Base-by-base conservation (phyloP, 2,329 filamentous ascomycete species). In the Aspergillus novoparasiticus region DNA sequence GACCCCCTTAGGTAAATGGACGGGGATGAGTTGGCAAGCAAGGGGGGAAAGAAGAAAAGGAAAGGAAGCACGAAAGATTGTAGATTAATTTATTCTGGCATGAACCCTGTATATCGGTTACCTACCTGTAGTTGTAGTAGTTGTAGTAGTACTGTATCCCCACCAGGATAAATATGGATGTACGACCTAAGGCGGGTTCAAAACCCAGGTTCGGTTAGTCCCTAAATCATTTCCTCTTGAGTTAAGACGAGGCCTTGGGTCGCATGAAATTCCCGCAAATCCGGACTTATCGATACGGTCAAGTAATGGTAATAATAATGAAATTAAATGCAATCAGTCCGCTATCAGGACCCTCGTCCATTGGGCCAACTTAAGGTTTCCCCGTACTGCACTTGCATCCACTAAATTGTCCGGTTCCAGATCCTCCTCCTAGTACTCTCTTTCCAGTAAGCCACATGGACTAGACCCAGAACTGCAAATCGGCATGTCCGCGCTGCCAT, bases 281-380 rank as follows among this genome's bases (percentile, higher is more conserved):
- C 53, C 59, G 41, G 51, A 61, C 59, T 61, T 61, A 57, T 59
- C 57, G 48, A 53, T 58, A 16, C 45, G 32, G 46, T 61, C 55
- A 61, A 53, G 60, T 61, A 51, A 57, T 61, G 34, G 59, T 28
- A 61, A 61, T 26, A 21, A 50, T 51, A 46, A 58, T 45, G 9
- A 55, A 55, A 23, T 55, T 11, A 55, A 39, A 26, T 26, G 51
- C 32, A 55, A 55, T 55, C 51, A 55, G 30, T 16, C 48, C 26
- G 36, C 50, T 54, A 39, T 60, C 46, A 60, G 16, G 30, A 51
- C 36, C 50, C 50, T 34, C 46, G 39, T 34, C 19, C 39, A 45
- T 32, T 54, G 36, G 58, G 50, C 50, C 58, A 43, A 45, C 26
- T 54, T 60, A 54, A 63, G 61, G 61, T 59, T 59, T 43, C 57